Evolutionary conservation across 73 alveolate genomes (phyloP), one percentile per base, ranked within the genome.

Genomic region (Stentor coeruleus): DNA sequence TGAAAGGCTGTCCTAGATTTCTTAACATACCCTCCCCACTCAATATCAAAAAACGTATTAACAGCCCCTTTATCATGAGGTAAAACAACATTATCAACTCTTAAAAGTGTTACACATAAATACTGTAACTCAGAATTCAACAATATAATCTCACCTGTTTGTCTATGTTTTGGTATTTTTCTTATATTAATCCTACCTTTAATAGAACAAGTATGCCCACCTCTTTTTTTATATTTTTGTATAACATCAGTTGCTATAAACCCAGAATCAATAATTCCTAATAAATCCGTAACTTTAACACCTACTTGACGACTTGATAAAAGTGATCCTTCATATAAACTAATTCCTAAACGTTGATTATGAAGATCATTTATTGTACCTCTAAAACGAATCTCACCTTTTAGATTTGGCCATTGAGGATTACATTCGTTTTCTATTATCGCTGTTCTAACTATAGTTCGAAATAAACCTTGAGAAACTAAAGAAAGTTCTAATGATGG

Each of bases 351-450:
- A 30, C 20, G 49, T 33, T 36, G 38, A 30, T 66, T 66, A n/a
- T 30, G 20, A 0, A 66, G 81, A 1, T 66, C 38, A 36, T 33
- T 66, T 0, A 66, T 28, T 33, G 81, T 66, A 2, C 81, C 81
- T 66, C 81, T 66, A 66, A 15, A 66, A 66, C 20, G 81, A 1
- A 66, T 66, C 20, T n/a, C 38, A 36, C 81, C 81, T 66, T 66
- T 66, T 15, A 66, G n/a, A 20, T 15, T 36, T 66, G 59, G 59
- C 81, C 81, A 66, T 30, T 15, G n/a, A 1, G 81, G 81, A 2
- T 66, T 66, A 1, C 59, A 36, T 36, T 66, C 81, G 14, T 28
- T 33, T 14, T 66, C 49, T 15, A 66, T 66, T 1, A 36, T 57
- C 14, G 20, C 35, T 30, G 81, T 30, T 66, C 35, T 66, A 30